A percentile compares a stretch with the other conserved stretches of the same genome.
Conservation (phyloP, 2,329 filamentous ascomycete genomes). For the Lachnellula hyalina region DNA sequence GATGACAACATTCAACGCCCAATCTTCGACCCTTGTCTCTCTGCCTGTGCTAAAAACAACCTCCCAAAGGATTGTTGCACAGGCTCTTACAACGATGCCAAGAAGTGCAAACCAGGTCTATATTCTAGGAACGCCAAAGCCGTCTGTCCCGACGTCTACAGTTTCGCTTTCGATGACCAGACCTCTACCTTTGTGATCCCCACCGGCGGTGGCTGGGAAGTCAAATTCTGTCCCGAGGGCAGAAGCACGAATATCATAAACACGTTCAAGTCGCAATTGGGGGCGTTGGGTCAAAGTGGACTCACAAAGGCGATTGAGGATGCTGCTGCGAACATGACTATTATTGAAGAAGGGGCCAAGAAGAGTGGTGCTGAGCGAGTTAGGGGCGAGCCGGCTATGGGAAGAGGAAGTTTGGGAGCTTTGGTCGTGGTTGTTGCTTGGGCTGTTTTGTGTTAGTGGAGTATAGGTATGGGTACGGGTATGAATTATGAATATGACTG, state of each 20-base stretch:
- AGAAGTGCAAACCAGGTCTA: slow-evolving; percentile 58
- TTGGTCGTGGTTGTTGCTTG: slow-evolving; percentile 27
- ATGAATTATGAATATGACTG: neutral
- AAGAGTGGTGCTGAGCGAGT: slow-evolving; percentile 11
- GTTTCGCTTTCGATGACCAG: slow-evolving; percentile 61
- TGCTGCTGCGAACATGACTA: slow-evolving; percentile 32
- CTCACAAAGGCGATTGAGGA: slow-evolving; percentile 33
- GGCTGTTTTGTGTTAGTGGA: slow-evolving; percentile 20
- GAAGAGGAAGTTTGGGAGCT: slow-evolving; percentile 21
- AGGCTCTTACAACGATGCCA: slow-evolving; percentile 58
- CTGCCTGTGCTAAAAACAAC: slow-evolving; percentile 67
- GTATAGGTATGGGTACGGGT: neutral
- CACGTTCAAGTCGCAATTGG: slow-evolving; percentile 46
- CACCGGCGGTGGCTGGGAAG: slow-evolving; percentile 68
- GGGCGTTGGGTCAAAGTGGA: slow-evolving; percentile 41
- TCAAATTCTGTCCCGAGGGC: slow-evolving; percentile 68
- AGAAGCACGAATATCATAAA: slow-evolving; percentile 54
- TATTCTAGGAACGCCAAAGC: slow-evolving; percentile 68
- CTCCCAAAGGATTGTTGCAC: slow-evolving; percentile 69
- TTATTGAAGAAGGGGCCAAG: slow-evolving; percentile 21
- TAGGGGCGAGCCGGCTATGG: slow-evolving; percentile 7
- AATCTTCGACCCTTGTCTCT: slow-evolving; percentile 71
- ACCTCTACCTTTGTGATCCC: slow-evolving; percentile 58
- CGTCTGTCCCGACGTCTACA: slow-evolving; percentile 81
- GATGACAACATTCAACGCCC: slow-evolving; percentile 68